Percentiles rank a stretch among this genome's conserved stretches.
phyloP scores from a whole-genome alignment of 495 filamentous ascomycete genomes.

The Podospora didyma region DNA sequence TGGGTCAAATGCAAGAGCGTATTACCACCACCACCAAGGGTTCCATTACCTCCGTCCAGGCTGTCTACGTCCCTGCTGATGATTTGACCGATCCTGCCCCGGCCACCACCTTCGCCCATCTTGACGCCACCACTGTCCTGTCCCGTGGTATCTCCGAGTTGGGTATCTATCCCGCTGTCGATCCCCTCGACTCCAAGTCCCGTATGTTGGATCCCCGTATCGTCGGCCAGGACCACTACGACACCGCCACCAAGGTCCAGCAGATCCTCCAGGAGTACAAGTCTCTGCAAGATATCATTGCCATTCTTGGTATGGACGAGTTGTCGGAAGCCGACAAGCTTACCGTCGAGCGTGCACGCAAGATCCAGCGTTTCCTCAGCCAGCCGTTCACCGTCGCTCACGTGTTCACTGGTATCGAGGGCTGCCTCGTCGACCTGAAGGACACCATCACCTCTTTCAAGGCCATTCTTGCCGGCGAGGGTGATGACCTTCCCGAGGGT shows the following conservation, averaged over 20 bases:
- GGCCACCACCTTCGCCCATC: constrained; percentile 98
- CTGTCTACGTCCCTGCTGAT: constrained; percentile 99
- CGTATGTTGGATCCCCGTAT: constrained; percentile 99
- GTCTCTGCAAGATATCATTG: constrained; percentile 99
- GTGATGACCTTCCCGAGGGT: constrained; percentile 92
- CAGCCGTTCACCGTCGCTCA: constrained; percentile 99
- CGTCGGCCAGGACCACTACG: constrained; percentile 96
- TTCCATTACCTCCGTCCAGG: constrained; percentile 99
- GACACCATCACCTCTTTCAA: constrained; percentile 97
- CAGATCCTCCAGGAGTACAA: constrained; percentile 99
- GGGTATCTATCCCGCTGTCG: constrained; percentile 99
- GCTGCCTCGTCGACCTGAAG: constrained; percentile 94
- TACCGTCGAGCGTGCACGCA: constrained; percentile 99
- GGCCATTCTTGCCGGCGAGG: constrained; percentile 92
- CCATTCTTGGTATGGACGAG: constrained; percentile 99
- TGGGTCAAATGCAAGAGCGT: constrained; percentile 99
- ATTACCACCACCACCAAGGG: constrained; percentile 99
- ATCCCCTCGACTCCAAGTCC: constrained; percentile 98
- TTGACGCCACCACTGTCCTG: constrained; percentile 99
- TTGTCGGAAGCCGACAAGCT: constrained; percentile 98
- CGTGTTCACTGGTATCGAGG: constrained; percentile 99
- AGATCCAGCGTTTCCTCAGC: constrained; percentile 98
- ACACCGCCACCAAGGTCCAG: constrained; percentile 90
- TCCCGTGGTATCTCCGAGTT: constrained; percentile 99
- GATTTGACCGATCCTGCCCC: constrained; percentile 99